These are phyloP conservation scores for Verticillium alfalfae DNA, from an alignment of 2,329 filamentous ascomycete genomes.

Conservation along the genomic window DNA sequence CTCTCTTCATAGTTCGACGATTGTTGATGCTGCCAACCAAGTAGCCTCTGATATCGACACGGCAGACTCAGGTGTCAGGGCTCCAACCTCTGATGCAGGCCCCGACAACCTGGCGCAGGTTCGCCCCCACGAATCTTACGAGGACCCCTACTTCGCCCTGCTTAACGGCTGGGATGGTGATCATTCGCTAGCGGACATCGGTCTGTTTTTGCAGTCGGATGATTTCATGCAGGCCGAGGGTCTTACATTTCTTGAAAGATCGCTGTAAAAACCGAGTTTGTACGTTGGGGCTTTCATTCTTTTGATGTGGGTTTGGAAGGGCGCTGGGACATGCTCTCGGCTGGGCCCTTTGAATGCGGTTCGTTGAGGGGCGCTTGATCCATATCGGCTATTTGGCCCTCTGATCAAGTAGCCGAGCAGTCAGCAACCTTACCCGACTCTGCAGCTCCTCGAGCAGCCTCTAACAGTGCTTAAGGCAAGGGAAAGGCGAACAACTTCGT, in stretches of 20 bases:
- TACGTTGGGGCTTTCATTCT: too few species aligned
- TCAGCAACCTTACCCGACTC: neutral
- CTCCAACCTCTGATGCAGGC: neutral
- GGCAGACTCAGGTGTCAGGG: neutral
- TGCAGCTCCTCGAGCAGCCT: neutral
- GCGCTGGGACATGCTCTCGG: too few species aligned
- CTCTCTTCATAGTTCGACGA: neutral
- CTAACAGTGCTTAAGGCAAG: too few species aligned
- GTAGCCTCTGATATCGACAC: neutral
- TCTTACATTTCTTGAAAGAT: constrained; percentile 21
- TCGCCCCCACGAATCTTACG: constrained; percentile 17
- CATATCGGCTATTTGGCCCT: neutral
- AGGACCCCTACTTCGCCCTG: constrained; percentile 28
- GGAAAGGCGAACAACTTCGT: too few species aligned
- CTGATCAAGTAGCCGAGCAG: neutral
- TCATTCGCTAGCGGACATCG: constrained; percentile 25
- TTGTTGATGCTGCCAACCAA: neutral
- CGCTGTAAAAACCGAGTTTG: constrained; percentile 8
- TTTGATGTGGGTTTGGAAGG: too few species aligned
- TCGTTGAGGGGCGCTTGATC: neutral
- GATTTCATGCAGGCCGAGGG: constrained; percentile 22
- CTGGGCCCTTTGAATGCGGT: neutral
- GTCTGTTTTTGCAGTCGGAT: constrained; percentile 24
- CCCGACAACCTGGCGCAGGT: neutral
- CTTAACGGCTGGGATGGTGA: constrained; percentile 29